These are phyloP conservation scores for Clausena lansium DNA, from an alignment of 345 rosid genomes.

Conservation along the genomic window DNA sequence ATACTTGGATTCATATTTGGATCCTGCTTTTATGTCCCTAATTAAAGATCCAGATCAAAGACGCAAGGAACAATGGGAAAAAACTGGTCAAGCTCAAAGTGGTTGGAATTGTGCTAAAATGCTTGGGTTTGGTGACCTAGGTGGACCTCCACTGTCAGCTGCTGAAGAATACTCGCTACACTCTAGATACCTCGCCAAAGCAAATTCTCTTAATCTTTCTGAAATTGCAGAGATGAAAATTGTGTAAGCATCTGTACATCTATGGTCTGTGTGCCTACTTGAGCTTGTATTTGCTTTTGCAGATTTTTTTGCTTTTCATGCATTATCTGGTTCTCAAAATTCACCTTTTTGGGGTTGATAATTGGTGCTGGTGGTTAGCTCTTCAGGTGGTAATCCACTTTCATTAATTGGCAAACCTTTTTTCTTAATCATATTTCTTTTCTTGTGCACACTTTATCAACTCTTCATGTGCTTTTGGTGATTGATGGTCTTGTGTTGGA, in stretches of 20 bases:
- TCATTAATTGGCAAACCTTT: not conserved
- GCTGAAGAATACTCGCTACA: conserved; percentile 97
- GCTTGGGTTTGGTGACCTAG: conserved; percentile 92
- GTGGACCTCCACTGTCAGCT: conserved; percentile 74
- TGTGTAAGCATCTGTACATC: conserved; percentile 53
- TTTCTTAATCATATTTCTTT: not conserved
- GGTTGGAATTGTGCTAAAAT: conserved; percentile 83
- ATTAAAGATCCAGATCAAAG: conserved; percentile 96
- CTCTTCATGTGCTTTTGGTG: conserved; percentile 2
- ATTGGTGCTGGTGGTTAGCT: not conserved
- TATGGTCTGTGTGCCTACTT: conserved; percentile 4
- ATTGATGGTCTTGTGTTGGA: conserved; percentile 9
- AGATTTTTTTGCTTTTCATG: not conserved
- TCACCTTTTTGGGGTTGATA: not conserved
- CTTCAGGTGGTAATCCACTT: not conserved
- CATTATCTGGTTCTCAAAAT: conserved; percentile 5
- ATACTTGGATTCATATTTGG: conserved; percentile 80
- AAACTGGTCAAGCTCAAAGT: conserved; percentile 73
- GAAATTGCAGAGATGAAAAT: conserved; percentile 98
- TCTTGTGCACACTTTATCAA: conserved; percentile 1
- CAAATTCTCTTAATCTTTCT: conserved; percentile 87
- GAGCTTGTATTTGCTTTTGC: not conserved
- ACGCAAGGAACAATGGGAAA: conserved; percentile 96
- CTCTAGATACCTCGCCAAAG: conserved; percentile 94
- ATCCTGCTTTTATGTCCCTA: conserved; percentile 97